These are phyloP conservation scores for Geranomyces variabilis DNA, from an alignment of 192 early-diverging fungal genomes.

Conservation along the genomic window DNA sequence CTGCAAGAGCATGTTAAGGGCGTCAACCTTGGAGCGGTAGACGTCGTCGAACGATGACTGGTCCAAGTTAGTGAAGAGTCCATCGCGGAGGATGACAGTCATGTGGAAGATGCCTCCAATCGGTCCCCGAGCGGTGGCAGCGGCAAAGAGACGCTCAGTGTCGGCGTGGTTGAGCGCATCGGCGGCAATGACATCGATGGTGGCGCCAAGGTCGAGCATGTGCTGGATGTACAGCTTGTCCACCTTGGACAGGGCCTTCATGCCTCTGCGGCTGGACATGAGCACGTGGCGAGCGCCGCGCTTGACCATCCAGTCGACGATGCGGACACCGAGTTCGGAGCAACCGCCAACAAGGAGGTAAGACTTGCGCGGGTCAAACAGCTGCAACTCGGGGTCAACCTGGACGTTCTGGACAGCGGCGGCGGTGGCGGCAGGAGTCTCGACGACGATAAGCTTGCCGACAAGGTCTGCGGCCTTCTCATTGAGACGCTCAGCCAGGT, in stretches of 20 bases:
- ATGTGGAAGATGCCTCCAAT: slow-evolving; percentile 36
- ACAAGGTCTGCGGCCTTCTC: neutral
- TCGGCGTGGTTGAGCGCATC: slow-evolving; percentile 15
- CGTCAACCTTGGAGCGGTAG: slow-evolving; percentile 24
- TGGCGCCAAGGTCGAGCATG: neutral
- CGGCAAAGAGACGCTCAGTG: slow-evolving; percentile 13
- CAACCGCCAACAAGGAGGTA: slow-evolving; percentile 34
- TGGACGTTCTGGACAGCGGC: neutral
- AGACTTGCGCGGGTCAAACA: slow-evolving; percentile 33
- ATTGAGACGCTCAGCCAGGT: slow-evolving; percentile 4
- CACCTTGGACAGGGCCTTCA: slow-evolving; percentile 10
- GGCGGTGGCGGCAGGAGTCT: neutral
- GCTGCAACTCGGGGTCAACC: neutral
- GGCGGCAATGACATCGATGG: slow-evolving; percentile 18
- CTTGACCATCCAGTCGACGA: slow-evolving; percentile 25
- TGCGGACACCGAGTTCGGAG: slow-evolving; percentile 23
- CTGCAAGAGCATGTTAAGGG: slow-evolving; percentile 10
- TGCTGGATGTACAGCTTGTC: neutral
- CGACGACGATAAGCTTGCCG: neutral
- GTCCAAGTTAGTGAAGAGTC: slow-evolving; percentile 25
- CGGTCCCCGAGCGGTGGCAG: slow-evolving; percentile 1
- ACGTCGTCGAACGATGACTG: slow-evolving; percentile 8
- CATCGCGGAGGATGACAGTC: slow-evolving; percentile 29
- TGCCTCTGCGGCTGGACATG: slow-evolving; percentile 28
- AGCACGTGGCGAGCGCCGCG: slow-evolving; percentile 15